Conservation (phyloP, 805 yeast species). For the Myxozyma nipponensis region DNA sequence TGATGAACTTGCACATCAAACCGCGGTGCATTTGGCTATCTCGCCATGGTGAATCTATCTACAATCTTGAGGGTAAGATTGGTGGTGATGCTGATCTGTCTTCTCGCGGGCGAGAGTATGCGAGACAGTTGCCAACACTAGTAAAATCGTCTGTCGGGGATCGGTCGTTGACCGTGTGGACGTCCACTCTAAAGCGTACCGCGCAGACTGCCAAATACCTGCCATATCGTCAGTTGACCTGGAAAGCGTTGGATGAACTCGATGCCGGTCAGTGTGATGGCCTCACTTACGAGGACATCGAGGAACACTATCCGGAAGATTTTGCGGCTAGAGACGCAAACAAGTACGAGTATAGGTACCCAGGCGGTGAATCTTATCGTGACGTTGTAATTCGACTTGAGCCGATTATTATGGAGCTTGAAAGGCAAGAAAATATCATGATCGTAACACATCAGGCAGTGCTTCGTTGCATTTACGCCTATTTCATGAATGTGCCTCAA, state of each 20-base stretch:
- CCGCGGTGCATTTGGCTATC: conserved; percentile 92
- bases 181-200: conserved; percentile 85
- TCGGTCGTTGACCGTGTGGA: conserved; percentile 82
- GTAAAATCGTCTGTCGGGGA: conserved; percentile 57
- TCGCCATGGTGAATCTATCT: conserved; percentile 92
- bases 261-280: conserved; percentile 99
- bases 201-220: conserved; percentile 84
- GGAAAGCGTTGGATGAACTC: conserved; percentile 96
- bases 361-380: conserved; percentile 96
- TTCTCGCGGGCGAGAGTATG: conserved; percentile 79
- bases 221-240: conserved; percentile 76
- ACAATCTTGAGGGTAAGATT: conserved; percentile 87
- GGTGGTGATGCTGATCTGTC: conserved; percentile 92
- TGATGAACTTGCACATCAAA: conserved; percentile 91
- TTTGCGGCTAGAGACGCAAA: conserved; percentile 93
- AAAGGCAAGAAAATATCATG: conserved; percentile 91
- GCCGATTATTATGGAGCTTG: conserved; percentile 97
- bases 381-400: conserved; percentile 93
- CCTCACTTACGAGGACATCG: conserved; percentile 91
- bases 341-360: conserved; percentile 90
- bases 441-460: conserved; percentile 98
- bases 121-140: conserved; percentile 72
- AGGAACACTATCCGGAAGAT: conserved; percentile 81
- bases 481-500: conserved; percentile 97
- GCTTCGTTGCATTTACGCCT: conserved; percentile 91